Percentiles rank a stretch among this genome's conserved stretches.
Conservation (phyloP, 108 stramenopile genomes). For the Pseudonitzschia pungens region DNA sequence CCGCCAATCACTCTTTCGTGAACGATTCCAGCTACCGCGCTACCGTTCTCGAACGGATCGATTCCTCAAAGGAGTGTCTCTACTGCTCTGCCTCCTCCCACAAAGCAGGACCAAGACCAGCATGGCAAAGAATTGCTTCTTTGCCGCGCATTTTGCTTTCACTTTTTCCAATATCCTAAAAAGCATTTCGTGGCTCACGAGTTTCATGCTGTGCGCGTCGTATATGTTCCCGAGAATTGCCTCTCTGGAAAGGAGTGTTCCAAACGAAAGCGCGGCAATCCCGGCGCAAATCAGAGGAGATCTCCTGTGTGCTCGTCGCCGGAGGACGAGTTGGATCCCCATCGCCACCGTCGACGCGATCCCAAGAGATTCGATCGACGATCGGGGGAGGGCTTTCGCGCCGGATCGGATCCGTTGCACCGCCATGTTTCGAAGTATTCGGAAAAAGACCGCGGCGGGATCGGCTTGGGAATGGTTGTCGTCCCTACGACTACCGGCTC, state of each 20-base stretch:
- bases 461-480: background rate
- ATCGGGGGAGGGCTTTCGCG: slow-evolving; percentile 21
- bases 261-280: slow-evolving; percentile 20
- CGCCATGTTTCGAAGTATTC: slow-evolving; percentile 26
- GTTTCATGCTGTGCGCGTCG: slow-evolving; percentile 9
- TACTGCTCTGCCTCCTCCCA: slow-evolving; percentile 4
- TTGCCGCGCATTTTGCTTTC: background rate
- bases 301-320: background rate
- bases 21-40: no score
- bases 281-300: slow-evolving; percentile 6
- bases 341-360: slow-evolving; percentile 9
- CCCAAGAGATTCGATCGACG: slow-evolving; percentile 22
- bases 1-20: no score
- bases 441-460: slow-evolving; percentile 10
- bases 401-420: slow-evolving; percentile 6
- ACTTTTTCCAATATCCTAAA: slow-evolving; percentile 4
- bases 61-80: background rate
- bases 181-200: background rate
- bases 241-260: slow-evolving; percentile 19
- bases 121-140: slow-evolving; percentile 17
- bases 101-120: slow-evolving; percentile 10
- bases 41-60: background rate
- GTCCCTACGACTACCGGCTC: background rate
- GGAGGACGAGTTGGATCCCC: slow-evolving; percentile 9
- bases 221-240: slow-evolving; percentile 28